Evolutionary conservation across 2,329 filamentous ascomycete genomes (phyloP), one percentile per base, ranked within the genome.

Genomic region (Aspergillus udagawae): DNA sequence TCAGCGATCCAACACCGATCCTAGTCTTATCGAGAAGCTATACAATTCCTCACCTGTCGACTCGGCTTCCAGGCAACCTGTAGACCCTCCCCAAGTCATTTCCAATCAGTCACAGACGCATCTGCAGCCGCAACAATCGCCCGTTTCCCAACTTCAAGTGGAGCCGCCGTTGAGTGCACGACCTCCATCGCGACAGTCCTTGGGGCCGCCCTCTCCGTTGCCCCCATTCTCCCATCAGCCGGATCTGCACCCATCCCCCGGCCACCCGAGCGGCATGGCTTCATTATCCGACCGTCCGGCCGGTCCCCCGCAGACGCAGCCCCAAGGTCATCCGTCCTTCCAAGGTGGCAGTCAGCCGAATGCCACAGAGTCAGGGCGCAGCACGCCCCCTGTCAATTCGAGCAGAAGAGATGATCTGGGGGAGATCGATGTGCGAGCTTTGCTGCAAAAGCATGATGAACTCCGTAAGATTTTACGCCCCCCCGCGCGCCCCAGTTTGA

Each of bases 391-490:
- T 70, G 23, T 38, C 27, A 44, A 10, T 28, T 12, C 14, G 12
- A 29, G 42, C 20, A 21, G 27, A 21, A 17, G 42, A n/a, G 60
- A 78, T 53, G 77, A 80, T 32, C 60, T 70, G 20, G 67, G 74
- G 60, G 69, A 75, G 53, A 60, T 79, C 63, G 75, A 83, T 67
- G 63, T 79, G 68, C 73, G 71, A 62, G 70, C 76, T 63, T 74
- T 79, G 62, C 67, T 76, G 23, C 69, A 73, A 63, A 73, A 73
- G 58, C 70, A 79, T 66, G 76, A 79, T 65, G 77, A 76, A 67
- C 67, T 81, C 32, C 77, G 77, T 79, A 75, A 59, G 76, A 60
- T 32, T 25, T 21, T 27, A 52, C 7, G 20, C 53, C 51, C 53
- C 51, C 28, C n/a, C 49, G 29, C 12, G 8, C 28, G 28, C 28